phyloP scores from a whole-genome alignment of 164 flowering plant genomes.

The Warburgia ugandensis region DNA sequence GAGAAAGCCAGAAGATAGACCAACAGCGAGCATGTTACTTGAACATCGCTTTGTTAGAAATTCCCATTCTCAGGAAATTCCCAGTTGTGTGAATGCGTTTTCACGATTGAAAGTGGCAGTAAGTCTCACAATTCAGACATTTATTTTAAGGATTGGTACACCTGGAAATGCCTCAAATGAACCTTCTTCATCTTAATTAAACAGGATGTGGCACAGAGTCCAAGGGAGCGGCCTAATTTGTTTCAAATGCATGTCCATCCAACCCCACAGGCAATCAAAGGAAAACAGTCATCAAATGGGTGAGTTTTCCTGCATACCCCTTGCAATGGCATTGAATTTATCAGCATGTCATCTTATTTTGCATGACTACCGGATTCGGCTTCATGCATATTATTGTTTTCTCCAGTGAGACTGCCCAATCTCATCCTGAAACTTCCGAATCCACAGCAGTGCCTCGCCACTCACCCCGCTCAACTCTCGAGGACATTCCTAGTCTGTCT shows the following conservation, averaged over 20 bases:
- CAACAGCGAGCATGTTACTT: constrained; percentile 56
- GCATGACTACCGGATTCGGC: constrained; percentile 17
- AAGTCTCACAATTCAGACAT: no score
- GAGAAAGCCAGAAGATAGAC: constrained; percentile 88
- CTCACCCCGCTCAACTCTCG: constrained; percentile 45
- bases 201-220: constrained; percentile 19
- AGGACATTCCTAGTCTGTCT: constrained; percentile 31
- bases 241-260: no score
- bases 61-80: constrained; percentile 31
- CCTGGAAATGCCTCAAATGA: not conserved
- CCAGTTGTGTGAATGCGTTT: constrained; percentile 13
- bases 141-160: no score
- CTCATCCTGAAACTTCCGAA: constrained; percentile 31
- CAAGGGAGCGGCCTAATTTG: constrained; percentile 14
- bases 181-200: not conserved
- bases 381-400: constrained; percentile 30
- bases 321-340: not conserved
- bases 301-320: no score
- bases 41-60: constrained; percentile 63
- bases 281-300: constrained; percentile 10
- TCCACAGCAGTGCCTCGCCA: constrained; percentile 22
- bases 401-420: constrained; percentile 39
- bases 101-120: constrained; percentile 20
- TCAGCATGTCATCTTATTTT: not conserved
- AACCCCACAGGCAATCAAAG: no score